A percentile compares a stretch with the other conserved stretches of the same genome.
phyloP scores from a whole-genome alignment of 2,329 filamentous ascomycete species.

The Calonectria fujianensis region DNA sequence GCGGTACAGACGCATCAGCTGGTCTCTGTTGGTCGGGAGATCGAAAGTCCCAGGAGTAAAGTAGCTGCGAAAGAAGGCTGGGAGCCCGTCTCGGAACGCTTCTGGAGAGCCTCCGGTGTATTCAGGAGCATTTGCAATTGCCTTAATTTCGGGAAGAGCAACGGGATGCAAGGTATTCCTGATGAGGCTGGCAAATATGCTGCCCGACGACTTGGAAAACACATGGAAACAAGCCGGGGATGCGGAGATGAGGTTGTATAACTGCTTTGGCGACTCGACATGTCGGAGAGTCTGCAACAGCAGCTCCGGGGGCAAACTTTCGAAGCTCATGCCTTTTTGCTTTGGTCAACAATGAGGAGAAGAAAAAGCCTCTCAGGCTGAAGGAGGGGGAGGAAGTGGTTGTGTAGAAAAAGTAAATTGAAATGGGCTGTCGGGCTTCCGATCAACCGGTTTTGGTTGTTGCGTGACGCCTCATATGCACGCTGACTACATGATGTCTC shows the following conservation, averaged over 20 bases:
- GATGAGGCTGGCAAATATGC: neutral
- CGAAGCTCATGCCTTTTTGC: neutral
- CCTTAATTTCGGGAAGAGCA: neutral
- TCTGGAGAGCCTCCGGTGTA: neutral
- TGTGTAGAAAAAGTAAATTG: neutral
- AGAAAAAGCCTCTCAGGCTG: neutral
- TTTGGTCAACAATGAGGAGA: neutral
- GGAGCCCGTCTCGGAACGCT: neutral
- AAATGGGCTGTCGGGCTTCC: neutral
- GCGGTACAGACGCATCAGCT: neutral
- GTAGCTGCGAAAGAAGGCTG: neutral
- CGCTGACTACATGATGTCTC: conserved; percentile 12
- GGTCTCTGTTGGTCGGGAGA: neutral
- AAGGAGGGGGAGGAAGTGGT: neutral
- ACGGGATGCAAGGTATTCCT: neutral
- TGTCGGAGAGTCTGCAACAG: neutral
- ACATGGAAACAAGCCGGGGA: neutral
- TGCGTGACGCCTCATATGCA: conserved; percentile 5
- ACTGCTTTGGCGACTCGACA: neutral
- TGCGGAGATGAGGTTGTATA: conserved; percentile 1
- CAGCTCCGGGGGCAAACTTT: neutral
- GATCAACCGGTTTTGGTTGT: neutral
- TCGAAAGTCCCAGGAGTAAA: neutral
- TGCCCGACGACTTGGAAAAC: neutral
- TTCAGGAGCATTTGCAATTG: neutral